Conservation (phyloP, 1,284 basidiomycete genomes). For the Meira miltonrushii region DNA sequence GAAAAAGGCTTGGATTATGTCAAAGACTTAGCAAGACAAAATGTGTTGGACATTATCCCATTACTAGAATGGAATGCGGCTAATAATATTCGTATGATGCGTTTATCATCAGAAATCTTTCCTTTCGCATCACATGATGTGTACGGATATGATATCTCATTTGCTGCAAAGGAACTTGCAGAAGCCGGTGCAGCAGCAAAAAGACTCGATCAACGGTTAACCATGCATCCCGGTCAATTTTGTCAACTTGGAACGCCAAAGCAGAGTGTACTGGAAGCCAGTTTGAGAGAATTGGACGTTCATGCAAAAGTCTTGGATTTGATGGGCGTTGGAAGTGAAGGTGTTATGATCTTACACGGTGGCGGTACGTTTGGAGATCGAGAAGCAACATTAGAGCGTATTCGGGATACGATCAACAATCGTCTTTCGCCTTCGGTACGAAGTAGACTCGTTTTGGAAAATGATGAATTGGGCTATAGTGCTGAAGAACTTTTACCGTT, state of each 20-base stretch:
- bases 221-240: slow-evolving; percentile 75
- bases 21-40: slow-evolving; percentile 71
- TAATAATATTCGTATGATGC: slow-evolving; percentile 46
- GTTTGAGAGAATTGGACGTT: slow-evolving; percentile 72
- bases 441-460: slow-evolving; percentile 75
- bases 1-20: slow-evolving; percentile 76
- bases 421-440: slow-evolving; percentile 64
- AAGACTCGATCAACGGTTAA: slow-evolving; percentile 72
- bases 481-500: slow-evolving; percentile 77
- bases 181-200: slow-evolving; percentile 69
- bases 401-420: slow-evolving; percentile 66
- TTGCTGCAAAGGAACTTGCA: slow-evolving; percentile 61
- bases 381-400: slow-evolving; percentile 63
- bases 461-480: slow-evolving; percentile 85
- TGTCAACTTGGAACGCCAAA: slow-evolving; percentile 77
- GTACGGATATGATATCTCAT: slow-evolving; percentile 73
- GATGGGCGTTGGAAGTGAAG: slow-evolving; percentile 71
- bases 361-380: slow-evolving; percentile 80
- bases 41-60: slow-evolving; percentile 63
- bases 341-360: slow-evolving; percentile 67
- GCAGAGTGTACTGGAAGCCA: slow-evolving; percentile 66
- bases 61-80: slow-evolving; percentile 59
- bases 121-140: slow-evolving; percentile 77
- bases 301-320: slow-evolving; percentile 79
- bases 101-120: slow-evolving; percentile 65